Evolutionary conservation across 179 eudicot genomes (phyloP), one percentile per base, ranked within the genome.

Genomic region (Camellia oleifera): DNA sequence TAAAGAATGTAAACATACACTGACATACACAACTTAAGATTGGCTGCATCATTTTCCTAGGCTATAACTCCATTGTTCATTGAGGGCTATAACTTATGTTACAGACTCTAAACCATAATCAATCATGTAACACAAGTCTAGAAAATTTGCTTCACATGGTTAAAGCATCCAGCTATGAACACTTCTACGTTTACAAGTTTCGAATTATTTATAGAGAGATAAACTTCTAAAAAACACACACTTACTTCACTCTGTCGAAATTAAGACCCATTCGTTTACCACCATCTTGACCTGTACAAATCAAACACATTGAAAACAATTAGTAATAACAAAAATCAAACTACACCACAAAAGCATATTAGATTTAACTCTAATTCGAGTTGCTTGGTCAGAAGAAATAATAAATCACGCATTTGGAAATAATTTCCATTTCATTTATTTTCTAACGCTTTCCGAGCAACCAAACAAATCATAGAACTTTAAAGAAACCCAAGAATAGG

Each of bases 191-290:
- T 48, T 48, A 48, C 52, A 48, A 48, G 52, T 48, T 32, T 32
- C 40, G 40, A 32, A 32, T 32, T 32, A 32, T 32, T 32, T 32
- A 32, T 32, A 32, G 40, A 32, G 40, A 32, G 40, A 32, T 1
- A 32, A 32, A 32, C 40, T 32, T 32, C 40, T 32, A 32, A 32
- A 32, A 18, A 50, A 42, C 66, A 5, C 32, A 48, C 5, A 87
- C 97, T 93, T 87, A 95, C 97, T 95, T 95, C 64, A 94, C 93
- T 75, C 98, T 85, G 71, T 95, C 98, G 78, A 95, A 95, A 78
- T 94, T 94, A 78, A 95, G 88, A 76, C 99, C 99, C 99, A 95
- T 94, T 44, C 98, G 74, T 79, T 95, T 94, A 32, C 93, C 94
- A 32, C 95, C 95, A 88, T 95, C 98, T 84, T 90, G 91, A 81